Evolutionary conservation across 176 grass and related monocot genomes (phyloP).

Genomic region (Triticum turgidum): DNA sequence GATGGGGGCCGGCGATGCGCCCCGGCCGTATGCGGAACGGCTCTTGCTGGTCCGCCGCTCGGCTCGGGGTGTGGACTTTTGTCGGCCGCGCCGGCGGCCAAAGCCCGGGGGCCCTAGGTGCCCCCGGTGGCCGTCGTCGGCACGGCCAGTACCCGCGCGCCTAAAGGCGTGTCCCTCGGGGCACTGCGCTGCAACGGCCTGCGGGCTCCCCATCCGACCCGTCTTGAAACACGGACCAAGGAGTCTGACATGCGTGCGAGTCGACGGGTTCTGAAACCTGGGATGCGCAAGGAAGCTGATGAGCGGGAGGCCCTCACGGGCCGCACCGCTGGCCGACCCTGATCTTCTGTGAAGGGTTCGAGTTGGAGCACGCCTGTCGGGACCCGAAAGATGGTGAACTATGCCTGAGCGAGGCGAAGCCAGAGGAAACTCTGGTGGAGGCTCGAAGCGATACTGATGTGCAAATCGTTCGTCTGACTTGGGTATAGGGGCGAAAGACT

Average conservation of each 20-base stretch:
- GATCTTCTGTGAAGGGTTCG: conserved; percentile 67
- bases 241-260: conserved; percentile 50
- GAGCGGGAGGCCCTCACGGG: conserved; percentile 24
- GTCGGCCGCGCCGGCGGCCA: neutral
- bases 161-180: neutral
- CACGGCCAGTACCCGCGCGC: neutral
- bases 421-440: conserved; percentile 79
- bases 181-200: conserved; percentile 21
- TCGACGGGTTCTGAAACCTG: conserved; percentile 25
- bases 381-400: conserved; percentile 82
- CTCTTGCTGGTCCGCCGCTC: conserved; percentile 8
- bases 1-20: conserved; percentile 61
- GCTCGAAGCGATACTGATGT: conserved; percentile 72
- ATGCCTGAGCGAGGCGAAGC: conserved; percentile 71
- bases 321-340: conserved; percentile 50
- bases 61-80: neutral
- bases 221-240: conserved; percentile 88
- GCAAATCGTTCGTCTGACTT: conserved; percentile 78
- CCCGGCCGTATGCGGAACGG: conserved; percentile 30
- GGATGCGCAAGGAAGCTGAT: conserved; percentile 28
- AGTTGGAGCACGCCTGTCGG: conserved; percentile 73
- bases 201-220: conserved; percentile 58
- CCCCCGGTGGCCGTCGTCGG: neutral
- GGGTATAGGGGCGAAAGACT: conserved; percentile 72
- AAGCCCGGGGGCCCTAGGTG: neutral